phyloP scores from a whole-genome alignment of 176 grass and related monocot species.

The Eragrostis curvula region DNA sequence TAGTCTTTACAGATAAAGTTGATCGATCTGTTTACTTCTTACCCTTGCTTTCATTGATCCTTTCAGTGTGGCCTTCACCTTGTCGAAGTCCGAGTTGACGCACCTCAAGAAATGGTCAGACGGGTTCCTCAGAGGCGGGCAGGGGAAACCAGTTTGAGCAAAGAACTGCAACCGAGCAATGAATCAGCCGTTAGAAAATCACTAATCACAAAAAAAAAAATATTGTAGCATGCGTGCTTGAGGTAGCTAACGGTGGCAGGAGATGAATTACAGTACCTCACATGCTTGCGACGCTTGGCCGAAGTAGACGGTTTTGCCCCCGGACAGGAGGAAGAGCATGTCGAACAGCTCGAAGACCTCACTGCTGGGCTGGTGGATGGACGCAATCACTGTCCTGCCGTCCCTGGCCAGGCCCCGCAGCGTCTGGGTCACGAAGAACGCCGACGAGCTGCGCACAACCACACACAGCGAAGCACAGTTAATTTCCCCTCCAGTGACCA shows the following conservation, averaged over 20 bases:
- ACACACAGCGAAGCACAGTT: background rate
- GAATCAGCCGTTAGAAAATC: background rate
- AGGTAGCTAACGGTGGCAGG: background rate
- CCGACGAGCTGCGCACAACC: conserved; percentile 73
- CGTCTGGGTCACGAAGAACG: conserved; percentile 99
- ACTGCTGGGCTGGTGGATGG: conserved; percentile 98
- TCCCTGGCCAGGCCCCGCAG: conserved; percentile 85
- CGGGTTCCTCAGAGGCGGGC: conserved; percentile 84
- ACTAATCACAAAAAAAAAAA: too few species aligned
- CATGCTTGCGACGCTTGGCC: conserved; percentile 77
- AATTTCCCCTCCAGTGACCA: background rate
- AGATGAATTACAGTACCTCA: conserved; percentile 56
- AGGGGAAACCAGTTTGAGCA: conserved; percentile 83
- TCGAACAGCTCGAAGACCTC: conserved; percentile 99
- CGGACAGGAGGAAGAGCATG: conserved; percentile 89
- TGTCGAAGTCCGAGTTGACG: conserved; percentile 97
- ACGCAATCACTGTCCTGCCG: conserved; percentile 92
- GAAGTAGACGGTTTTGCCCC: conserved; percentile 99
- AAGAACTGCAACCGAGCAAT: conserved; percentile 72
- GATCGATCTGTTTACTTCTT: conserved; percentile 43
- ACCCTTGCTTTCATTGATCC: conserved; percentile 90
- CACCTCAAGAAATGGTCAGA: conserved; percentile 97
- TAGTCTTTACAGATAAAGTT: background rate
- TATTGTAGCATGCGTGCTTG: background rate
- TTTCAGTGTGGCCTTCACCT: conserved; percentile 98